Evolutionary conservation across 2,329 filamentous ascomycete species (phyloP), one percentile per base, ranked within the genome.

Genomic region (Phyllosticta citribraziliensis): DNA sequence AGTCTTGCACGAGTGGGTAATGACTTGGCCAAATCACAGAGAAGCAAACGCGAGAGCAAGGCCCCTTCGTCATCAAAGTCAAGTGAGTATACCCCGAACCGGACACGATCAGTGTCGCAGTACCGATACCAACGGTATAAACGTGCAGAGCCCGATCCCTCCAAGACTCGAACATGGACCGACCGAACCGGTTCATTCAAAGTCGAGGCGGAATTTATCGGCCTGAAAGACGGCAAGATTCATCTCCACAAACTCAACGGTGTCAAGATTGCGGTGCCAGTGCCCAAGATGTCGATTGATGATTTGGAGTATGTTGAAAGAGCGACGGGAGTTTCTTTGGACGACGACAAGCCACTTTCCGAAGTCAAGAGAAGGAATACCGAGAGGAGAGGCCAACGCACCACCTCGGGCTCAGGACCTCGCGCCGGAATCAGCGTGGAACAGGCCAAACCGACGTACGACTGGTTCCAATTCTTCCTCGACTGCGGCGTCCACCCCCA

Each of bases 391-490:
- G 24, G 17, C 35, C 65, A 70, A 52, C 71, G 74, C 47, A 69
- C 70, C 56, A n/a, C 40, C 14, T 89, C 86, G 72, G 83, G 81
- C 1, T 66, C 69, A 64, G 63, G 70, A 68, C 56, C 62, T 61
- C 66, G 63, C 56, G 78, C 82, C 9, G 87, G 87, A 12, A 86
- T 83, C n/a, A 82, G 82, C 1, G 77, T 91, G 33, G 81, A 88
- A 65, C 79, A 81, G 69, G 33, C 58, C 22, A 87, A 86, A 73
- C 80, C 88, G 0, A 87, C 94, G 55, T 96, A 97, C 72, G 94
- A 99, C 73, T 99, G 94, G 94, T 99, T 99, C 70, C 91, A 97
- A 71, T 97, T 99, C 78, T 99, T 99, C 80, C 78, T 99, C 51
- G 86, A 87, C 65, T 95, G 91, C 72, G 93, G 96, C 55, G 91